phyloP scores from a whole-genome alignment of 129 eudicot species.

The Flaveria bidentis region DNA sequence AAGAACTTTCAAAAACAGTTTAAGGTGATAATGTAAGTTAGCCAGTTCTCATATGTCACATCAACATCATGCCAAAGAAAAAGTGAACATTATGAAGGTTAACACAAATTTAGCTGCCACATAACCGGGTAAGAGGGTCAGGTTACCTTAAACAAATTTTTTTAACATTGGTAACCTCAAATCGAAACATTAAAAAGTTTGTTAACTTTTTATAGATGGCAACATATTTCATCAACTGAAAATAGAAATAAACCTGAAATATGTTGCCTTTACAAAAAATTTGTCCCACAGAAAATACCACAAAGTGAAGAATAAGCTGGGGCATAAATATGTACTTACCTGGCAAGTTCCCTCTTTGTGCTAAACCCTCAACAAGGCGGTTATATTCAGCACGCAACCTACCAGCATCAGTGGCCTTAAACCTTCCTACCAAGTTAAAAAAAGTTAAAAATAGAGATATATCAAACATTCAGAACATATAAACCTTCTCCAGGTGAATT shows the following conservation, averaged over 20 bases:
- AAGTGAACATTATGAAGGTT: neutral
- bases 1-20: neutral
- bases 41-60: neutral
- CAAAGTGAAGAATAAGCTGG: neutral
- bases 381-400: conserved; percentile 92
- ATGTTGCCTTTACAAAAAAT: neutral
- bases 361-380: conserved; percentile 92
- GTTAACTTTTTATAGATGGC: neutral
- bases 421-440: conserved; percentile 88
- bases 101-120: neutral
- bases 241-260: neutral
- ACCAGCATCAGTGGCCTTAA: conserved; percentile 93
- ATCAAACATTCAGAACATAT: conserved; percentile 14
- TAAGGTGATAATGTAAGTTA: neutral
- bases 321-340: conserved; percentile 45
- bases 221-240: neutral
- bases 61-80: neutral
- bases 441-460: conserved; percentile 38
- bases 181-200: neutral
- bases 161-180: neutral
- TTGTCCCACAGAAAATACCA: neutral
- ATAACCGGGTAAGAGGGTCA: neutral
- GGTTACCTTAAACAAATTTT: neutral
- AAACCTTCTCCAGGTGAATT: neutral
- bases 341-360: conserved; percentile 84